Evolutionary conservation across 495 filamentous ascomycete genomes (phyloP).

Genomic region (Xylaria nigripes): DNA sequence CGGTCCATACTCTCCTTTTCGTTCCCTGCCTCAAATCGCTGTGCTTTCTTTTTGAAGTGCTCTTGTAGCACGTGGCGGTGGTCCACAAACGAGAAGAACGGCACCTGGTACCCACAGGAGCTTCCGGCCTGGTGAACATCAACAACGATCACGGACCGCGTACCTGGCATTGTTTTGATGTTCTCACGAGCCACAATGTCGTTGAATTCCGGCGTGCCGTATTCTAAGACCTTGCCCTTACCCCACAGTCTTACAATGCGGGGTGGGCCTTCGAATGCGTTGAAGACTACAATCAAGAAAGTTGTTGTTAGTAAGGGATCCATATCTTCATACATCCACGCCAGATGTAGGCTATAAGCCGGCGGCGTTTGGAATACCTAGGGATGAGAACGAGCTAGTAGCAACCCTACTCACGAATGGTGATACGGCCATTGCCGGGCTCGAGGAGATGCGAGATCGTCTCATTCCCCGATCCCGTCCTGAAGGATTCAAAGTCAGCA

Average conservation of each 20-base stretch:
- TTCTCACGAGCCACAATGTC: conserved; percentile 39
- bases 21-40: conserved; percentile 34
- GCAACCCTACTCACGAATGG: conserved; percentile 33
- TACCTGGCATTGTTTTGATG: conserved; percentile 36
- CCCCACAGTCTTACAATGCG: conserved; percentile 67
- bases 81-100: conserved; percentile 43
- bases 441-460: conserved; percentile 68
- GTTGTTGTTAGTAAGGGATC: not conserved
- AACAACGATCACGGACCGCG: conserved; percentile 55
- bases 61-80: conserved; percentile 42
- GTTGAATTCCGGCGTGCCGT: conserved; percentile 39
- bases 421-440: conserved; percentile 56
- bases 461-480: conserved; percentile 60
- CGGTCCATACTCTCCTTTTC: conserved; percentile 47
- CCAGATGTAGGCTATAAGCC: not conserved
- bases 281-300: conserved; percentile 41
- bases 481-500: not conserved
- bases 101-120: conserved; percentile 48
- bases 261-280: conserved; percentile 54
- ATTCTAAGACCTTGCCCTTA: conserved; percentile 55
- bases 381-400: not conserved
- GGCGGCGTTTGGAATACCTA: not conserved
- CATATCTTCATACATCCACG: not conserved
- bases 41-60: conserved; percentile 37
- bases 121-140: conserved; percentile 56